Evolutionary conservation across 2,329 filamentous ascomycete genomes (phyloP).

Genomic region (Epichloe glyceriae): DNA sequence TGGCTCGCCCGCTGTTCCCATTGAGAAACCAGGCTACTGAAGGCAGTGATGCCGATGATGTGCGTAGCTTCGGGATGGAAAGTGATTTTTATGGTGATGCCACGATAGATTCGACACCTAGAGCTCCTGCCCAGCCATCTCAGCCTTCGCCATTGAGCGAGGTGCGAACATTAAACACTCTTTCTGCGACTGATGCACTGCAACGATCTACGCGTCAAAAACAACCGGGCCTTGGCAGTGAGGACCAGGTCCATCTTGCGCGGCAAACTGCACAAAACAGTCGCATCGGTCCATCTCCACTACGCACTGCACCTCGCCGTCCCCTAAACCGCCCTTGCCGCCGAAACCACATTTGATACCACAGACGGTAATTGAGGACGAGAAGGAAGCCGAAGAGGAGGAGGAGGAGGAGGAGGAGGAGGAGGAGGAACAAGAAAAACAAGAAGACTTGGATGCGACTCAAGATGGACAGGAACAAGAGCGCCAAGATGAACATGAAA

Average conservation of each 20-base stretch:
- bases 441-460: background rate
- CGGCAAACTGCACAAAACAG: background rate
- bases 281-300: slow-evolving; percentile 2
- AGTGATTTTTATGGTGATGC: slow-evolving; percentile 24
- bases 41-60: slow-evolving; percentile 18
- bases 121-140: background rate
- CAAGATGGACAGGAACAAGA: slow-evolving; percentile 1
- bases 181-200: background rate
- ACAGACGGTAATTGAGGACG: background rate
- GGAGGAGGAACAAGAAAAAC: background rate
- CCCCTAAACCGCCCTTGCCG: background rate
- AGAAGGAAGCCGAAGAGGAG: background rate
- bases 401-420: background rate
- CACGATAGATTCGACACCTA: slow-evolving; percentile 21
- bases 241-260: slow-evolving; percentile 1
- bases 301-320: slow-evolving; percentile 2
- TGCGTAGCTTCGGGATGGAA: slow-evolving; percentile 23
- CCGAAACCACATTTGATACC: background rate
- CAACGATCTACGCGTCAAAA: background rate
- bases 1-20: background rate
- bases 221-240: background rate
- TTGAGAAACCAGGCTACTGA: slow-evolving; percentile 1
- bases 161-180: background rate
- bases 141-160: background rate
- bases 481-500: slow-evolving; percentile 6